phyloP scores from a whole-genome alignment of 331 rosid genomes.

The Rosa hybrid region DNA sequence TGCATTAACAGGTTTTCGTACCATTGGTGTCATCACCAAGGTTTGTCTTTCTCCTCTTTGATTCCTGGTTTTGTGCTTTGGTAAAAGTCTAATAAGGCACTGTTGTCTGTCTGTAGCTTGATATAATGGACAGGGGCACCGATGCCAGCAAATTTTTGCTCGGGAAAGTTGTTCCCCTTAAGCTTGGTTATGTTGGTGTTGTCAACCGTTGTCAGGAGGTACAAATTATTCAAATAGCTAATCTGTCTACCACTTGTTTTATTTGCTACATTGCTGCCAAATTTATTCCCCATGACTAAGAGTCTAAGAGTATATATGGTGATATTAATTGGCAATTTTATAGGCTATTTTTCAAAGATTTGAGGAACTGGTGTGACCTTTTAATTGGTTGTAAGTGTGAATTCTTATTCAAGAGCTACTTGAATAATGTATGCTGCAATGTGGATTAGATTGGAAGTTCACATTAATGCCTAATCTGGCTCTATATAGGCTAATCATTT shows the following conservation, averaged over 20 bases:
- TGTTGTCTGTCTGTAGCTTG: slow-evolving; percentile 31
- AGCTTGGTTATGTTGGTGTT: slow-evolving; percentile 35
- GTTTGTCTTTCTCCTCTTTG: slow-evolving; percentile 20
- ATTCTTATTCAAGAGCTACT: background rate
- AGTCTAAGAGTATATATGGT: background rate
- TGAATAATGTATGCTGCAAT: background rate
- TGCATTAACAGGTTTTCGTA: slow-evolving; percentile 32
- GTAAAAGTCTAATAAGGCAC: background rate
- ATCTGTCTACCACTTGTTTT: background rate
- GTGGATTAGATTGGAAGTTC: background rate
- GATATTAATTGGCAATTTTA: background rate
- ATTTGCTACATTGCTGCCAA: background rate
- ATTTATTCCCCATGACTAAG: background rate
- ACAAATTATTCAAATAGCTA: background rate
- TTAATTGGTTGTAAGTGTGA: background rate
- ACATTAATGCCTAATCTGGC: background rate
- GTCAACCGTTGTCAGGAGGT: slow-evolving; percentile 50
- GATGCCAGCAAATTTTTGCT: slow-evolving; percentile 40
- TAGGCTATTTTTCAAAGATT: background rate
- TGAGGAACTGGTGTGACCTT: background rate
- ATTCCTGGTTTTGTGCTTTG: background rate
- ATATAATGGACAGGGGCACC: slow-evolving; percentile 51
- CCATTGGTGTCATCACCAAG: slow-evolving; percentile 40
- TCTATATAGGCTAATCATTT: background rate
- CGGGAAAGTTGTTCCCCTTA: slow-evolving; percentile 39